phyloP scores from a whole-genome alignment of 1,284 basidiomycete species.

The Rhodotorula sp. region DNA sequence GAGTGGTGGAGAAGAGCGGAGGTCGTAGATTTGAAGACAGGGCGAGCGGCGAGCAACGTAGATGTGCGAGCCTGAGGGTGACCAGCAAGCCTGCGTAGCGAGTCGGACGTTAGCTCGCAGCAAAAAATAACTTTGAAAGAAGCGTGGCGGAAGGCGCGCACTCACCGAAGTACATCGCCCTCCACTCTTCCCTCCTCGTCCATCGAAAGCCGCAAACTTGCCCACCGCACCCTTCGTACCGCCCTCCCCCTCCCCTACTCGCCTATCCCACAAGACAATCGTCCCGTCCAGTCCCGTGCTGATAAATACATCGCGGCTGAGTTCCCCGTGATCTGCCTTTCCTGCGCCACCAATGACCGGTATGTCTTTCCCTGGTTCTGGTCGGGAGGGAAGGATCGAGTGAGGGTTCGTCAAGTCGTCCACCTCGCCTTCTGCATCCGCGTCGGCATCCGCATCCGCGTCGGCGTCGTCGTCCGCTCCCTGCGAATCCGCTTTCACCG shows the following conservation, averaged over 20 bases:
- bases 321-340: conserved; percentile 50
- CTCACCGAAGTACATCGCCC: conserved; percentile 88
- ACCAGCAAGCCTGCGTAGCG: conserved; percentile 79
- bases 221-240: conserved; percentile 49
- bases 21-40: conserved; percentile 90
- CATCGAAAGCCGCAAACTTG: conserved; percentile 15
- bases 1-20: conserved; percentile 62
- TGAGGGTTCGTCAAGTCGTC: conserved; percentile 12
- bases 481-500: conserved; percentile 44
- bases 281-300: conserved; percentile 90
- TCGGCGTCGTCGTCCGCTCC: conserved; percentile 46
- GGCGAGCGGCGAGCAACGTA: conserved; percentile 90
- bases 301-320: conserved; percentile 81
- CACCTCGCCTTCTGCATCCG: conserved; percentile 24
- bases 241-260: conserved; percentile 58
- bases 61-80: conserved; percentile 78
- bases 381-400: conserved; percentile 19
- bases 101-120: background rate
- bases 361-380: background rate
- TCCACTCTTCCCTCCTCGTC: conserved; percentile 17
- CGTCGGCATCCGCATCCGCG: conserved; percentile 45
- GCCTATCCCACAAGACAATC: conserved; percentile 84
- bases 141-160: background rate
- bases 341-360: conserved; percentile 10
- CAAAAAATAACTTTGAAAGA: background rate